These are phyloP conservation scores for Zygotorulaspora sp. DNA, from an alignment of 805 yeast species.

Conservation along the genomic window DNA sequence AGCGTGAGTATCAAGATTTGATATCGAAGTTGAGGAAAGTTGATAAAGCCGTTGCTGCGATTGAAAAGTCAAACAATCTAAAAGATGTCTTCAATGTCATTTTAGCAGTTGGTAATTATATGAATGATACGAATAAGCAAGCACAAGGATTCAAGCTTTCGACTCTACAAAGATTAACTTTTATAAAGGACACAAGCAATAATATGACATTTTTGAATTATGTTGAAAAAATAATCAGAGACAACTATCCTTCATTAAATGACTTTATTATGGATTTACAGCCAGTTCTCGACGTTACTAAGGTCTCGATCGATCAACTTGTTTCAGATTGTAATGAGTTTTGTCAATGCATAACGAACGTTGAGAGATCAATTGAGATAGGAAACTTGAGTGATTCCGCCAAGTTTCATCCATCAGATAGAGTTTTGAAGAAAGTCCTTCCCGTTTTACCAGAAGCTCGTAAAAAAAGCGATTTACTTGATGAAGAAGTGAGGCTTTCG, in stretches of 20 bases:
- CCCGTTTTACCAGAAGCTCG: constrained; percentile 73
- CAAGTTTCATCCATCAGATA: constrained; percentile 79
- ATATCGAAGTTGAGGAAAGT: constrained; percentile 60
- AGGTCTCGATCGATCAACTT: constrained; percentile 77
- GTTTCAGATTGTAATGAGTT: constrained; percentile 66
- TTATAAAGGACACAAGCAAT: constrained; percentile 85
- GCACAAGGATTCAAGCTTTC: constrained; percentile 89
- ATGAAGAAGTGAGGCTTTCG: constrained; percentile 58
- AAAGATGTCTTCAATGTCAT: constrained; percentile 76
- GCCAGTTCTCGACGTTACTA: constrained; percentile 56
- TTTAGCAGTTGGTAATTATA: constrained; percentile 87
- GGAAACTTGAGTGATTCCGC: constrained; percentile 83
- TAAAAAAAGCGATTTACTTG: constrained; percentile 59
- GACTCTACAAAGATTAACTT: constrained; percentile 83
- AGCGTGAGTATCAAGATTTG: constrained; percentile 73
- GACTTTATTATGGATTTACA: constrained; percentile 68
- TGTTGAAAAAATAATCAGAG: constrained; percentile 83
- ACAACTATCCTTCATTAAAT: constrained; percentile 73
- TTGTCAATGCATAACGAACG: constrained; percentile 57
- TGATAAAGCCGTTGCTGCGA: constrained; percentile 67
- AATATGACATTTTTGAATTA: constrained; percentile 87
- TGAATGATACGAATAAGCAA: constrained; percentile 90
- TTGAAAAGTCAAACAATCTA: constrained; percentile 63
- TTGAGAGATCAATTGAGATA: constrained; percentile 64
- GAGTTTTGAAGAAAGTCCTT: constrained; percentile 54